Conservation (phyloP, 2,329 filamentous ascomycete genomes). For the Gremmenia infestans region DNA sequence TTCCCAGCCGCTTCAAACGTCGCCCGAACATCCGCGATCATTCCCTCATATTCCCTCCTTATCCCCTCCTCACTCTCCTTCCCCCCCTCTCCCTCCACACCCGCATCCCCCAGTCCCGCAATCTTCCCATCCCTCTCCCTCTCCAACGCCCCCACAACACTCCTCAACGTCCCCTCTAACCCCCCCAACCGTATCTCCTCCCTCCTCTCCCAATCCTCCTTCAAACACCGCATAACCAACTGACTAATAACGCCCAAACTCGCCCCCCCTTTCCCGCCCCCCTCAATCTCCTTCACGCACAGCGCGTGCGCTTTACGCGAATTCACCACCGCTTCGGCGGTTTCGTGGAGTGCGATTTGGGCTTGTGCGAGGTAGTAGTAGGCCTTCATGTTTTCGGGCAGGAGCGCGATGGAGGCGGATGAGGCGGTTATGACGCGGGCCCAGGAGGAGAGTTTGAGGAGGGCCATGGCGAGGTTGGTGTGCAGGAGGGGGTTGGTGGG, state of each 20-base stretch:
- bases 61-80: conserved; percentile 24
- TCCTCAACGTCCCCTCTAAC: conserved; percentile 52
- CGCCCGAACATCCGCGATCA: conserved; percentile 39
- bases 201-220: conserved; percentile 74
- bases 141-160: conserved; percentile 51
- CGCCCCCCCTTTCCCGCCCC: conserved; percentile 70
- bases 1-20: conserved; percentile 50
- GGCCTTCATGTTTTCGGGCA: conserved; percentile 61
- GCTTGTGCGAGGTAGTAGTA: conserved; percentile 81
- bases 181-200: conserved; percentile 59
- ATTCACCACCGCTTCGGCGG: conserved; percentile 65
- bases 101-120: conserved; percentile 39
- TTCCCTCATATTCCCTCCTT: conserved; percentile 42
- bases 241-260: conserved; percentile 64
- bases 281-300: conserved; percentile 62
- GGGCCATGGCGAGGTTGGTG: conserved; percentile 83
- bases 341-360: conserved; percentile 67
- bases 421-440: conserved; percentile 75
- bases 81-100: conserved; percentile 40
- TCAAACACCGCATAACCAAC: conserved; percentile 75
- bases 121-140: conserved; percentile 40
- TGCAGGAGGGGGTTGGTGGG: conserved; percentile 73
- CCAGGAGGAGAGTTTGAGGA: conserved; percentile 70
- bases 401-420: conserved; percentile 57
- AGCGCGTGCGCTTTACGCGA: conserved; percentile 69